phyloP scores from a whole-genome alignment of 768 basidiomycete species.

The Mycena rebaudengoi region DNA sequence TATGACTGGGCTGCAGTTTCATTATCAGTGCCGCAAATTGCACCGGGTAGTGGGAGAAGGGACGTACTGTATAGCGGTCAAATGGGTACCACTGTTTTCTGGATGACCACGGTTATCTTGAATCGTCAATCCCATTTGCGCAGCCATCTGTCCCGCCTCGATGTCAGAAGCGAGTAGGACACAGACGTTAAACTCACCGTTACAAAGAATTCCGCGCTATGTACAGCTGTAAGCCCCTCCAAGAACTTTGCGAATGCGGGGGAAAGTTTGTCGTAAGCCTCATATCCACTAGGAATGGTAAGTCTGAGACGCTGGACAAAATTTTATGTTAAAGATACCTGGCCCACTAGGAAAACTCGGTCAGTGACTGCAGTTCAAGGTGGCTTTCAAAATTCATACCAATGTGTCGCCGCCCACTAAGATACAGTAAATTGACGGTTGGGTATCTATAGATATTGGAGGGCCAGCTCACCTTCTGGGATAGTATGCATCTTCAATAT shows the following conservation, averaged over 20 bases:
- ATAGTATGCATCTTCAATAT: conserved; percentile 8
- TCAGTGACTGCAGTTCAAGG: neutral
- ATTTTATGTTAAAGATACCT: conserved; percentile 42
- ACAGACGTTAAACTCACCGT: neutral
- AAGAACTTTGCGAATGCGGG: conserved; percentile 47
- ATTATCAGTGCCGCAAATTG: neutral
- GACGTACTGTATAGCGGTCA: conserved; percentile 59
- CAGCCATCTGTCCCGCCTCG: neutral
- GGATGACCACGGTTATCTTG: conserved; percentile 58
- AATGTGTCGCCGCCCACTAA: conserved; percentile 51
- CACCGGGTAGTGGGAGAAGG: neutral
- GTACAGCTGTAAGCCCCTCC: conserved; percentile 53
- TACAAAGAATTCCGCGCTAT: conserved; percentile 32
- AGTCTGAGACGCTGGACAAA: too few species aligned
- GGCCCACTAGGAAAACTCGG: conserved; percentile 41
- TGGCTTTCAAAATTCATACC: conserved; percentile 32
- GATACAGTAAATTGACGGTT: neutral
- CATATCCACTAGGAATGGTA: conserved; percentile 54
- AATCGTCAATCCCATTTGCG: conserved; percentile 28
- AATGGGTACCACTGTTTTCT: conserved; percentile 55
- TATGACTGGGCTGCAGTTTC: conserved; percentile 52
- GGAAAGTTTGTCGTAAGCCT: conserved; percentile 56
- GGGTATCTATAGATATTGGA: neutral
- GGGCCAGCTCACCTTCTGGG: conserved; percentile 35
- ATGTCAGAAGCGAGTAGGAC: neutral